These are phyloP conservation scores for Chamaenerion angustifolium DNA, from an alignment of 345 rosid genomes.

Conservation along the genomic window DNA sequence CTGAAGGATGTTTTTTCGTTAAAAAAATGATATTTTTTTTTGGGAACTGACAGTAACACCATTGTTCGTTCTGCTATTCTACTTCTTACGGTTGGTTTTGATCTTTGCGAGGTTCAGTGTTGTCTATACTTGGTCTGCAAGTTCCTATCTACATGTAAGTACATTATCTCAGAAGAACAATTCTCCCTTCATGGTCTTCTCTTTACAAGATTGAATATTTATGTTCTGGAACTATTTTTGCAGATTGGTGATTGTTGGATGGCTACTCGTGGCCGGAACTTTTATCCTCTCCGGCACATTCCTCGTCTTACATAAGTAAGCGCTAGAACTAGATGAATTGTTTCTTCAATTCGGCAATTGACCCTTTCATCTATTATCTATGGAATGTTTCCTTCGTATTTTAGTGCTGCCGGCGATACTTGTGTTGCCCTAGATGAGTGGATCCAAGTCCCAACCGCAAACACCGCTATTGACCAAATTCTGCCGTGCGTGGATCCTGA, in stretches of 20 bases:
- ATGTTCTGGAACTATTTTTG: conserved; percentile 7
- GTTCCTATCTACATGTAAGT: conserved; percentile 74
- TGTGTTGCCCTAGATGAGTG: conserved; percentile 84
- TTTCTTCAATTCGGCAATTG: too few relatives aligned
- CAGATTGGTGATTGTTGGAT: conserved; percentile 77
- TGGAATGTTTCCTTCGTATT: neutral
- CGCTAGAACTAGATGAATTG: neutral
- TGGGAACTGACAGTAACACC: too few relatives aligned
- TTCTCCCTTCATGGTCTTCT: neutral
- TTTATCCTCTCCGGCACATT: conserved; percentile 79
- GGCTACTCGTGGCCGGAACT: conserved; percentile 84
- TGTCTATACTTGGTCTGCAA: conserved; percentile 70
- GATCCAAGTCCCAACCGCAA: conserved; percentile 67
- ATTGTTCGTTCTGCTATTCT: neutral
- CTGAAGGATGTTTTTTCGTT: too few relatives aligned
- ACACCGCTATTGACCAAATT: conserved; percentile 73
- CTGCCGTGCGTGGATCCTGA: conserved; percentile 73
- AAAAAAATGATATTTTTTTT: too few relatives aligned
- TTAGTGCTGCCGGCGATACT: conserved; percentile 73
- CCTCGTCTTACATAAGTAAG: conserved; percentile 86
- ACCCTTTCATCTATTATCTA: too few relatives aligned
- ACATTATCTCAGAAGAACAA: neutral
- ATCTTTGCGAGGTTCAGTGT: conserved; percentile 28
- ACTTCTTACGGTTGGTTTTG: neutral
- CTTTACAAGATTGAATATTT: neutral